Conservation (phyloP, 345 rosid species). For the Euphorbia pulcherrima region DNA sequence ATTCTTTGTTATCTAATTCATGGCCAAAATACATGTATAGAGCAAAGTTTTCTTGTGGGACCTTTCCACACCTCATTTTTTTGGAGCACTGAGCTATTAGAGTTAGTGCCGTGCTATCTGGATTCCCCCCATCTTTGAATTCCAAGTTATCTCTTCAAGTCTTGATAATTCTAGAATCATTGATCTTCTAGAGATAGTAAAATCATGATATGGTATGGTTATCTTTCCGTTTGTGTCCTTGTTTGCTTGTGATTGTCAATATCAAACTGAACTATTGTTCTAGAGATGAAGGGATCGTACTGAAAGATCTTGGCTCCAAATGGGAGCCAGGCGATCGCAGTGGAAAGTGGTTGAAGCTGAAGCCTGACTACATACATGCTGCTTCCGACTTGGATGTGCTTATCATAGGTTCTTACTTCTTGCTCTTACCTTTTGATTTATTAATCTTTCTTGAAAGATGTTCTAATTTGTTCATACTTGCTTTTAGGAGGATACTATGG, state of each 20-base stretch:
- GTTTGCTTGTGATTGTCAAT: background rate
- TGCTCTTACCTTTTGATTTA: constrained; percentile 7
- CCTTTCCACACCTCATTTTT: background rate
- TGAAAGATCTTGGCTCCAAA: constrained; percentile 85
- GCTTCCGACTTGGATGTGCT: constrained; percentile 95
- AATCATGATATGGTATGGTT: no score
- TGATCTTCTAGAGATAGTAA: constrained; percentile 1
- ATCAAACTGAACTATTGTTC: background rate
- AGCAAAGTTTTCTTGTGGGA: background rate
- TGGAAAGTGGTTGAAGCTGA: constrained; percentile 95
- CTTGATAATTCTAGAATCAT: background rate
- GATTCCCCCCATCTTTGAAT: background rate
- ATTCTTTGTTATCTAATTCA: constrained; percentile 16
- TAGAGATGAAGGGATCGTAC: constrained; percentile 87
- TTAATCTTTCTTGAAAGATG: constrained; percentile 9
- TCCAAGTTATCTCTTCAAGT: background rate
- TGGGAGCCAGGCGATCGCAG: constrained; percentile 99
- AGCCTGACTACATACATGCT: constrained; percentile 79
- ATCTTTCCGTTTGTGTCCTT: background rate
- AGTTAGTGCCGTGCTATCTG: background rate
- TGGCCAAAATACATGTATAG: background rate
- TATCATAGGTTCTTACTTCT: constrained; percentile 60
- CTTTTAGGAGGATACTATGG: constrained; percentile 90
- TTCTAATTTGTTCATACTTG: constrained; percentile 12
- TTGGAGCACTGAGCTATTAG: background rate